A percentile compares a stretch with the other conserved stretches of the same genome.
phyloP scores from a whole-genome alignment of 768 basidiomycete genomes.

The Brasilioporus rufonigricans region DNA sequence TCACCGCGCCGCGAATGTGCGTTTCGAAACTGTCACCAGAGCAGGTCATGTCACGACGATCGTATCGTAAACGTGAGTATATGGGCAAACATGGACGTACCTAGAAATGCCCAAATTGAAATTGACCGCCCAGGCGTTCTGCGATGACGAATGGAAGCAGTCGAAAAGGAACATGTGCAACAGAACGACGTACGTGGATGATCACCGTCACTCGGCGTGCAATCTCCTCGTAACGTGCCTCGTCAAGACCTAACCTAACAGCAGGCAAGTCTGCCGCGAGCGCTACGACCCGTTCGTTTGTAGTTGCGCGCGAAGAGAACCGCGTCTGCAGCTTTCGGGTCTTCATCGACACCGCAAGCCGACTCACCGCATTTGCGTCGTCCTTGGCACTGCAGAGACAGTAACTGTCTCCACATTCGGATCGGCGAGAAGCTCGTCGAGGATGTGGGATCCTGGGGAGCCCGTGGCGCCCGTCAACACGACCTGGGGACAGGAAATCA shows the following conservation, averaged over 20 bases:
- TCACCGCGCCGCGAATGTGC: constrained; percentile 48
- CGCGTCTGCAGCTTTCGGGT: constrained; percentile 34
- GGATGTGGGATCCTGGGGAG: constrained; percentile 52
- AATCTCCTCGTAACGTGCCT: constrained; percentile 37
- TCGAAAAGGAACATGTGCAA: not conserved
- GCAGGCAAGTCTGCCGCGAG: constrained; percentile 43
- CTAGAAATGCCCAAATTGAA: constrained; percentile 41
- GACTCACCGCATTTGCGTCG: constrained; percentile 40
- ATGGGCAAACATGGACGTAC: not conserved
- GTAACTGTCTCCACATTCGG: constrained; percentile 41
- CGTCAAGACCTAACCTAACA: constrained; percentile 40
- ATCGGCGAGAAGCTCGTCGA: constrained; percentile 41
- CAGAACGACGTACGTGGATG: constrained; percentile 39
- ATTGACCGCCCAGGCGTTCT: constrained; percentile 61
- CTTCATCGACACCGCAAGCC: constrained; percentile 42
- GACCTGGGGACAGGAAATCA: constrained; percentile 1
- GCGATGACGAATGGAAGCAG: not conserved
- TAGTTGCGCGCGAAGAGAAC: not conserved
- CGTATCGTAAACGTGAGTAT: too few species aligned
- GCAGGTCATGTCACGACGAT: too few species aligned
- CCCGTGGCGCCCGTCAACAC: constrained; percentile 55
- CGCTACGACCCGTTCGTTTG: constrained; percentile 34
- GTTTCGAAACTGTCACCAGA: constrained; percentile 37
- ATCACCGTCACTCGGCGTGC: constrained; percentile 38
- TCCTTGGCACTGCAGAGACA: constrained; percentile 50